Evolutionary conservation across 78 protist genomes (phyloP).

Genomic region (Cavenderia fasciculata): DNA sequence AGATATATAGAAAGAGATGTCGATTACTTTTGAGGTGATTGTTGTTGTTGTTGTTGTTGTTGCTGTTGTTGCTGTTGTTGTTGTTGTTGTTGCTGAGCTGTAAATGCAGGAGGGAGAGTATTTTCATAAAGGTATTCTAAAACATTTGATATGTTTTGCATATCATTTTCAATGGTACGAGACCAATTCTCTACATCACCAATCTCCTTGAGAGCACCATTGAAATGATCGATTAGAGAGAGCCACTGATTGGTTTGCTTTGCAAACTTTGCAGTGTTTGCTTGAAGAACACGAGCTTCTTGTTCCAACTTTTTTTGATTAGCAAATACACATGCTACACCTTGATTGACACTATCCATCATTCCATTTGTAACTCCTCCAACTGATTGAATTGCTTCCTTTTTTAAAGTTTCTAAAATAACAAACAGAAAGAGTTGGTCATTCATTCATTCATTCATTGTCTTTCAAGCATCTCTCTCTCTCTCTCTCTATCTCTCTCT

Average conservation of each 20-base stretch:
- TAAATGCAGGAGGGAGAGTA: conserved; percentile 31
- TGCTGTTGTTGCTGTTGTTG: conserved; percentile 25
- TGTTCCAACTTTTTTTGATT: conserved; percentile 80
- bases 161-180: conserved; percentile 76
- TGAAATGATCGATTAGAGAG: conserved; percentile 57
- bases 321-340: conserved; percentile 75
- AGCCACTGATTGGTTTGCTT: conserved; percentile 79
- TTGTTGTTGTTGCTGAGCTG: conserved; percentile 7
- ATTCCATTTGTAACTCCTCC: conserved; percentile 65
- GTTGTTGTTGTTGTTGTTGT: background rate
- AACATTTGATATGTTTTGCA: conserved; percentile 62
- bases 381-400: conserved; percentile 63
- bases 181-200: conserved; percentile 86
- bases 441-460: no score
- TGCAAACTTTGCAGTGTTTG: conserved; percentile 54
- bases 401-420: conserved; percentile 28
- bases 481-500: no score
- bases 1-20: no score
- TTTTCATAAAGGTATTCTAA: conserved; percentile 66
- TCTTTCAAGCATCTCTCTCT: no score
- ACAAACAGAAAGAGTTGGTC: background rate
- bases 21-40: background rate
- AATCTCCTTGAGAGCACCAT: conserved; percentile 74
- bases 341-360: conserved; percentile 70
- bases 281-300: conserved; percentile 68